These are phyloP conservation scores for Leucaena leucocephala DNA, from an alignment of 306 rosid species.

Conservation along the genomic window DNA sequence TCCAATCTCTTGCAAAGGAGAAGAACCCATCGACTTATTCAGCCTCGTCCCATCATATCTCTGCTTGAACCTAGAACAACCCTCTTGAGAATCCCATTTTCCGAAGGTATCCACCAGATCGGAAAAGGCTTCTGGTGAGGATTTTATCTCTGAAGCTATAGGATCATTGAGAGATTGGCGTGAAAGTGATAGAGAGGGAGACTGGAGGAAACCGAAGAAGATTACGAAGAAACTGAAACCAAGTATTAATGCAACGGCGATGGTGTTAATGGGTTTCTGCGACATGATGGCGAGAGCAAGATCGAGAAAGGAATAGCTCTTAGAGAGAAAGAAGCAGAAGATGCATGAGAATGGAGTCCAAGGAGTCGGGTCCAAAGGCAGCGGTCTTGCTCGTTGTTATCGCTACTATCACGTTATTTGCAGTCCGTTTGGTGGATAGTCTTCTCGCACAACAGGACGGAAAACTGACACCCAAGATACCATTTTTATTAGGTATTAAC, in stretches of 20 bases:
- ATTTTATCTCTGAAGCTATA: conserved; percentile 20
- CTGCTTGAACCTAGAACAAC: conserved; percentile 54
- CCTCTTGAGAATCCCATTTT: conserved; percentile 68
- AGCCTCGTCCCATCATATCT: conserved; percentile 25
- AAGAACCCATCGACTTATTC: conserved; percentile 32
- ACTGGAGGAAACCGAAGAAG: conserved; percentile 54
- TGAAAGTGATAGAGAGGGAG: conserved; percentile 47
- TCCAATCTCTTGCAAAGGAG: conserved; percentile 53
- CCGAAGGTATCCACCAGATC: conserved; percentile 49
- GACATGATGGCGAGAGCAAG: conserved; percentile 40
- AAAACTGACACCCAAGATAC: neutral
- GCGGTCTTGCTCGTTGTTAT: neutral
- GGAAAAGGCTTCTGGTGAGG: conserved; percentile 46
- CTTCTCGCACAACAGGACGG: neutral
- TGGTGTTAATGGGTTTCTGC: conserved; percentile 51
- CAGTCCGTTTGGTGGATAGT: neutral
- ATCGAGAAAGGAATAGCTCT: neutral
- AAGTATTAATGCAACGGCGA: conserved; percentile 50
- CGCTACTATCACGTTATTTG: no score
- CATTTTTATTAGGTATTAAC: no score
- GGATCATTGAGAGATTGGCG: conserved; percentile 35
- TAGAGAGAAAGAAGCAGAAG: conserved; percentile 1
- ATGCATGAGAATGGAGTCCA: conserved; percentile 7
- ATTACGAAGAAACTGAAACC: conserved; percentile 52
- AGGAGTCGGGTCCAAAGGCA: neutral